Conservation (phyloP, 1,284 basidiomycete species). For the Trichosporon coremiiforme region DNA sequence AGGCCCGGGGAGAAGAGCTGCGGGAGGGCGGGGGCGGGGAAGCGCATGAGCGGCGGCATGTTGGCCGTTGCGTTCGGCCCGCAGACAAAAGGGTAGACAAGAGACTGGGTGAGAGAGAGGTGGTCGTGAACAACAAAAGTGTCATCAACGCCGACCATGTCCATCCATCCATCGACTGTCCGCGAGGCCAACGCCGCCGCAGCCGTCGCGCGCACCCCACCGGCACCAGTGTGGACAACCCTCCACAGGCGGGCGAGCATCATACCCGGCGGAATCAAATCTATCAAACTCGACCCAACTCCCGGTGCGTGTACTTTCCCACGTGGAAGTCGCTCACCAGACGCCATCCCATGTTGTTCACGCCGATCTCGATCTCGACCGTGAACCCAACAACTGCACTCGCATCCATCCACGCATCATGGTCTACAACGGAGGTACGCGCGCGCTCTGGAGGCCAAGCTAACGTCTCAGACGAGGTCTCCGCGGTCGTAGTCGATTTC, state of each 20-base stretch:
- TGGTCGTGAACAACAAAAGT: not conserved
- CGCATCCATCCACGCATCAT: slow-evolving; percentile 35
- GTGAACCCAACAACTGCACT: not conserved
- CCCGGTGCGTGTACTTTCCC: not conserved
- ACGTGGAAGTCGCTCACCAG: not conserved
- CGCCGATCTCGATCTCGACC: not conserved
- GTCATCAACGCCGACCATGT: no score
- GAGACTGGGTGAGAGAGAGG: no score
- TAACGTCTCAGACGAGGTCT: slow-evolving; percentile 66
- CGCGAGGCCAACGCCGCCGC: no score
- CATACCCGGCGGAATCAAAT: not conserved
- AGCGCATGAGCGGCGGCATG: slow-evolving; percentile 32
- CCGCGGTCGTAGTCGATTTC: slow-evolving; percentile 92
- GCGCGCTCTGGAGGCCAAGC: not conserved
- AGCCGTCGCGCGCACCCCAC: not conserved
- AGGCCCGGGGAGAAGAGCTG: slow-evolving; percentile 22
- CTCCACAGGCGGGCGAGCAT: slow-evolving; percentile 1
- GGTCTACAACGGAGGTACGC: slow-evolving; percentile 56
- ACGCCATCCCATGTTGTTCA: not conserved
- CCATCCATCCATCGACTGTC: no score
- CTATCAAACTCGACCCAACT: slow-evolving; percentile 4
- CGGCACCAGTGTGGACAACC: no score
- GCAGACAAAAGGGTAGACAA: no score
- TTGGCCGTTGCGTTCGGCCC: not conserved
- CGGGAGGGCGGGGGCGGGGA: slow-evolving; percentile 27